Evolutionary conservation across 148 eudicot species (phyloP), one percentile per base, ranked within the genome.

Genomic region (Fagopyrum homotropicum): DNA sequence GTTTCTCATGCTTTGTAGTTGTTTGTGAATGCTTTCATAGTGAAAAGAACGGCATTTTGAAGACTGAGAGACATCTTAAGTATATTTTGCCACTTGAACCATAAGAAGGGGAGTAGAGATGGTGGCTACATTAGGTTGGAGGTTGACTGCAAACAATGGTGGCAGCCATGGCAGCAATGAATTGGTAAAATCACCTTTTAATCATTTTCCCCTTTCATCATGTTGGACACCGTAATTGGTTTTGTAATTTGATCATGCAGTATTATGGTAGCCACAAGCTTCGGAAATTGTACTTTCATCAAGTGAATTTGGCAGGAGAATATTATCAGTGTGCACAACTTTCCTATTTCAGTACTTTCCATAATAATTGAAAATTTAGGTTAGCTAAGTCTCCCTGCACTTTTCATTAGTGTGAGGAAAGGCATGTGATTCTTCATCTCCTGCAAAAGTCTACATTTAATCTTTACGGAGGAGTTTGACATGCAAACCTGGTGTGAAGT

Each of bases 121-220:
- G 99, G 97, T 94, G 72, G 89, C 98, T 2, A 77, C 90, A 66
- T 76, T 86, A 52, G 84, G 88, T 79, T 84, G 91, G 94, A 91
- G 92, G 83, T 81, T 80, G 81, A 35, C 92, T 78, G 84, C 86
- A 69, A 72, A 77, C 72, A 95, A 89, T 86, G 96, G 96, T 89
- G 80, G 86, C 75, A 80, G 83, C 75, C 87, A 76, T 77, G 75
- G 86, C 19, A 47, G 85, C 44, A 86, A 78, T 84, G 98, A 95
- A 80, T 59, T 85, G 96, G 99, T 92, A 90, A 77, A 54, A 45
- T 66, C 30, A 40, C 46, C 47, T 66, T 40, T 35, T 40, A 14
- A 43, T 66, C 9, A 14, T 40, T 14, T 66, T 43, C 17, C 47
- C 43, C 71, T 66, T 14, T 43, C 6, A 66, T 57, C 9, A 10